These are phyloP conservation scores for Oidium heveae DNA, from an alignment of 2,329 filamentous ascomycete genomes.

Conservation along the genomic window DNA sequence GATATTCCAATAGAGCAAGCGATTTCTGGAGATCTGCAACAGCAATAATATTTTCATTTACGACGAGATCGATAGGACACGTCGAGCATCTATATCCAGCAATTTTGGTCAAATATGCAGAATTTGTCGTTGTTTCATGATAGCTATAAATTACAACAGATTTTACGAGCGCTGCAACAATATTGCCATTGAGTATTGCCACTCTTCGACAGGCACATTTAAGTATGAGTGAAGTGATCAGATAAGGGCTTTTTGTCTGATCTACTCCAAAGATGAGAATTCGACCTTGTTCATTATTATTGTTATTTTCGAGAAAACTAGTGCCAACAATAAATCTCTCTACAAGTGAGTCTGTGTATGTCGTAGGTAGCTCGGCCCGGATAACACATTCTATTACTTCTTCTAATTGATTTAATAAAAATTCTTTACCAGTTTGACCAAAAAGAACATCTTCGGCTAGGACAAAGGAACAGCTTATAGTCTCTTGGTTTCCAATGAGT, in stretches of 20 bases:
- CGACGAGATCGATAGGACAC: conserved; percentile 55
- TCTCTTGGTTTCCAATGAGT: conserved; percentile 44
- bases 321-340: conserved; percentile 88
- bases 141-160: conserved; percentile 42
- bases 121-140: conserved; percentile 26
- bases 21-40: conserved; percentile 91
- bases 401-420: conserved; percentile 29
- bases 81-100: conserved; percentile 63
- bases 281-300: conserved; percentile 35
- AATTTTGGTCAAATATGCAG: conserved; percentile 37
- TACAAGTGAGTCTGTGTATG: conserved; percentile 25
- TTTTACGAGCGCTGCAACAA: conserved; percentile 76
- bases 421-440: conserved; percentile 44
- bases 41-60: conserved; percentile 51
- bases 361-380: conserved; percentile 42
- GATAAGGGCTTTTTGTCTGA: conserved; percentile 43
- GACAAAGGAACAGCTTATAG: conserved; percentile 56
- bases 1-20: conserved; percentile 51
- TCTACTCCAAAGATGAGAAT: conserved; percentile 71
- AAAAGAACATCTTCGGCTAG: conserved; percentile 83
- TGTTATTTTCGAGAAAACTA: conserved; percentile 27
- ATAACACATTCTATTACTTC: conserved; percentile 76
- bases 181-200: conserved; percentile 45
- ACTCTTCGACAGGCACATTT: conserved; percentile 64
- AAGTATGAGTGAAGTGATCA: conserved; percentile 41